Percentiles rank a stretch among this genome's conserved stretches.
These are phyloP conservation scores for Colletotrichum siamense DNA, from an alignment of 2,329 filamentous ascomycete genomes.

Conservation along the genomic window DNA sequence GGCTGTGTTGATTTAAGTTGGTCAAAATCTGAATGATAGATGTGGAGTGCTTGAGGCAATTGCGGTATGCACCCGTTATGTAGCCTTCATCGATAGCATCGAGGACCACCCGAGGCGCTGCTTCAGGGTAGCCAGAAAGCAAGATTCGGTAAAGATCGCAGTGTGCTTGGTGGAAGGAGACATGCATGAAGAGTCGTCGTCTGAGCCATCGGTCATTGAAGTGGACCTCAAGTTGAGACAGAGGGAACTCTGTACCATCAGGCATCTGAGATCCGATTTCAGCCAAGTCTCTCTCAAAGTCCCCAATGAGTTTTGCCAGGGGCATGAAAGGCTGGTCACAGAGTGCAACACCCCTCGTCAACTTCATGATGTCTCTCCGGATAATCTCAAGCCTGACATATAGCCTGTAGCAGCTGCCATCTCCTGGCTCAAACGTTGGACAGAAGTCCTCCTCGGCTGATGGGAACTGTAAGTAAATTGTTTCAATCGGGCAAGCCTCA, in stretches of 20 bases:
- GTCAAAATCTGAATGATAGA: slow-evolving; percentile 40
- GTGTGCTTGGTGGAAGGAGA: slow-evolving; percentile 46
- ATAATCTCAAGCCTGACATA: slow-evolving; percentile 27
- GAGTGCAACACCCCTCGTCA: slow-evolving; percentile 25
- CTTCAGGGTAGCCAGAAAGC: slow-evolving; percentile 44
- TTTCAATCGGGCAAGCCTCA: slow-evolving; percentile 42
- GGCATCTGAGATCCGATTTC: slow-evolving; percentile 23
- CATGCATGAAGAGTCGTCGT: slow-evolving; percentile 33
- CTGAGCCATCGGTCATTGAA: slow-evolving; percentile 24
- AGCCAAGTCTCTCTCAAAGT: slow-evolving; percentile 23
- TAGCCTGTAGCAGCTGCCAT: slow-evolving; percentile 23
- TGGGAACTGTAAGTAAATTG: slow-evolving; percentile 44
- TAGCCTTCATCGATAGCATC: slow-evolving; percentile 31
- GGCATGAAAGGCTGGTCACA: slow-evolving; percentile 26
- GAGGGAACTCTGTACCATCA: slow-evolving; percentile 17
- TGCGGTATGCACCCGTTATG: slow-evolving; percentile 33
- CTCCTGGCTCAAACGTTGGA: neutral
- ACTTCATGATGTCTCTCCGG: slow-evolving; percentile 28
- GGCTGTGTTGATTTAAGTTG: slow-evolving; percentile 30
- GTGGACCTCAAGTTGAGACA: slow-evolving; percentile 1
- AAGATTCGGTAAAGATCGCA: slow-evolving; percentile 51
- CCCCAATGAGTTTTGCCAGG: slow-evolving; percentile 23
- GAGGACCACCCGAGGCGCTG: slow-evolving; percentile 36
- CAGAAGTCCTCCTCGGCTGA: slow-evolving; percentile 49
- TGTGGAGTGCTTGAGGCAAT: slow-evolving; percentile 42